These are phyloP conservation scores for Xylona heveae DNA, from an alignment of 495 filamentous ascomycete genomes.

Conservation along the genomic window DNA sequence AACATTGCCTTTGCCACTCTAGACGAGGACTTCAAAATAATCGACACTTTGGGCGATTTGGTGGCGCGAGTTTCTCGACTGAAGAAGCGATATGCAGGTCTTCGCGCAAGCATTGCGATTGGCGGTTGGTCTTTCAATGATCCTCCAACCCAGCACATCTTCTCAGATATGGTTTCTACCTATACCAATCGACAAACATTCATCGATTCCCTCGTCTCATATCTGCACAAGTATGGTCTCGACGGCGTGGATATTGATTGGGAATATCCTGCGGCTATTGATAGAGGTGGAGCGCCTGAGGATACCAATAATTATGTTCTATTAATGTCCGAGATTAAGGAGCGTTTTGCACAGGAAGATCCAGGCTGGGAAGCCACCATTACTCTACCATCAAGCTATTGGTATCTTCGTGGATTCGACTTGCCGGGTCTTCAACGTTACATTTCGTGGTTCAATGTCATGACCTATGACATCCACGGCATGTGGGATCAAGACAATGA, in stretches of 20 bases:
- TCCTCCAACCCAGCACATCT: background rate
- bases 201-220: background rate
- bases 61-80: background rate
- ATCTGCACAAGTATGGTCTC: conserved; percentile 2
- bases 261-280: conserved; percentile 14
- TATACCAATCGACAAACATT: background rate
- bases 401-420: background rate
- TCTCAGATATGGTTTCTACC: background rate
- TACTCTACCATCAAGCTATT: background rate
- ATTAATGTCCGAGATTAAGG: conserved; percentile 5
- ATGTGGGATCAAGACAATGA: conserved; percentile 12
- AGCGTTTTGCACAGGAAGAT: conserved; percentile 3
- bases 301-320: conserved; percentile 12
- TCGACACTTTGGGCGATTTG: background rate
- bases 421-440: background rate
- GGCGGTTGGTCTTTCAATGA: background rate
- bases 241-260: conserved; percentile 14
- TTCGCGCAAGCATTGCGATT: background rate
- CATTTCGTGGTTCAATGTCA: conserved; percentile 33
- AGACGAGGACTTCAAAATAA: background rate
- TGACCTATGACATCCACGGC: conserved; percentile 29
- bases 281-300: conserved; percentile 10
- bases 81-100: background rate
- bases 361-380: background rate
- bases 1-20: background rate